Evolutionary conservation across 257 asterid genomes (phyloP), one percentile per base, ranked within the genome.

Genomic region (Galeopsis tetrahit): DNA sequence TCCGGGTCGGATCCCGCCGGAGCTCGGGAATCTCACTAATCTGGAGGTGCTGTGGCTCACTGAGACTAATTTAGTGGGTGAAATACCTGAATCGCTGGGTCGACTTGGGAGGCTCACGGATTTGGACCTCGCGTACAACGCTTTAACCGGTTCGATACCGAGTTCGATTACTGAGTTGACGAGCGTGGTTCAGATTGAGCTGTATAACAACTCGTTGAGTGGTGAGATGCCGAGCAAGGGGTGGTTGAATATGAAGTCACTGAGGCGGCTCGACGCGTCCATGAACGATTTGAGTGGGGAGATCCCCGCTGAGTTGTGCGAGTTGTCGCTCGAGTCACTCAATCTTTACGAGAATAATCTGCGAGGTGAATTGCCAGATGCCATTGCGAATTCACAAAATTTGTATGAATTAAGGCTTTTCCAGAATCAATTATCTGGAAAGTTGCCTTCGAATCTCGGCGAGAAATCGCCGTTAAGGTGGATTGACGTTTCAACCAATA

Each of bases 41-140:
- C 81, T 94, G 1, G 89, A 91, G 84, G 95, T 90, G 10, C 85
- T 94, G 10, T 94, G 99, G 99, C 86, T 94, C 67, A 84, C 96
- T 0, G 88, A 86, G 70, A 86, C 96, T 53, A 87, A 85, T 76
- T 81, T 94, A 33, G 67, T 85, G 2, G 99, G 97, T 6, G 92
- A 74, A 63, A 87, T 91, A 75, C 99, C 99, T 11, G 86, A 81
- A 63, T 88, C 99, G 32, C 82, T 94, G 81, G 82, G 97, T 68
- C 84, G 75, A 61, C 91, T 94, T 82, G 69, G 72, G 63, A 72
- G 76, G 60, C 90, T 94, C 15, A 71, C 84, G 15, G 96, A 94
- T 75, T 84, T 94, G 81, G 99, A 94, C 80, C 77, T 94, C 71
- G 96, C 99, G 14, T 71, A 78, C 74, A 94, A 94, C 83, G 65